Evolutionary conservation across 345 rosid species (phyloP), one percentile per base, ranked within the genome.

Genomic region (Rhizophora mangle): DNA sequence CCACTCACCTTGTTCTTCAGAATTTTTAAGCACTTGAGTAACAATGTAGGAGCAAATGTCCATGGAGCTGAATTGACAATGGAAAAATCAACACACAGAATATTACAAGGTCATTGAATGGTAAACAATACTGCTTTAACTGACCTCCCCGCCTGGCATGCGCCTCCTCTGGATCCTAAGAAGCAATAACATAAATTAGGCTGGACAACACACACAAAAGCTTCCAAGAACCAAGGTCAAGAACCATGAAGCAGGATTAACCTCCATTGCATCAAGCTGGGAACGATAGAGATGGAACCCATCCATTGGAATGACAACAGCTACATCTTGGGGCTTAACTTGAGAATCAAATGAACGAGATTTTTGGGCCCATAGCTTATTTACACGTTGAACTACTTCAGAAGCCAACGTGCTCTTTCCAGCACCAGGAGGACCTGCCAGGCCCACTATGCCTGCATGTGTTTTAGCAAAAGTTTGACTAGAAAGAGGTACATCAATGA

Each of bases 81-180:
- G 21, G 15, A 76, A 82, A 68, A 18, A 67, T 74, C 66, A 67
- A 71, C 61, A 13, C 36, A 43, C 57, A 64, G 29, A 60, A 43
- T 22, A n/a, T 29, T 29, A 66, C 24, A 66, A 55, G 59, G 34
- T 31, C 67, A 59, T 67, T 24, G 34, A 19, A 62, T 13, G 4
- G 63, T 19, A 61, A 68, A 65, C 64, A 18, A 22, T 63, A 67
- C 65, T 69, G 74, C 13, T 46, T 34, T 68, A 65, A 51, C 90
- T 80, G 79, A 92, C 97, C 97, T 86, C 98, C 99, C 77, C 99
- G 85, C 83, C 98, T 90, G 39, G 97, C 97, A 84, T 90, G 97
- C 21, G 97, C 98, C 86, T 90, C 96, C 78, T 86, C 81, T 8
- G 99, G 97, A 82, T 92, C 75, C 98, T 95, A 70, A 51, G 78